These are phyloP conservation scores for Mallotus repandus DNA, from an alignment of 441 rosid species.

Conservation along the genomic window DNA sequence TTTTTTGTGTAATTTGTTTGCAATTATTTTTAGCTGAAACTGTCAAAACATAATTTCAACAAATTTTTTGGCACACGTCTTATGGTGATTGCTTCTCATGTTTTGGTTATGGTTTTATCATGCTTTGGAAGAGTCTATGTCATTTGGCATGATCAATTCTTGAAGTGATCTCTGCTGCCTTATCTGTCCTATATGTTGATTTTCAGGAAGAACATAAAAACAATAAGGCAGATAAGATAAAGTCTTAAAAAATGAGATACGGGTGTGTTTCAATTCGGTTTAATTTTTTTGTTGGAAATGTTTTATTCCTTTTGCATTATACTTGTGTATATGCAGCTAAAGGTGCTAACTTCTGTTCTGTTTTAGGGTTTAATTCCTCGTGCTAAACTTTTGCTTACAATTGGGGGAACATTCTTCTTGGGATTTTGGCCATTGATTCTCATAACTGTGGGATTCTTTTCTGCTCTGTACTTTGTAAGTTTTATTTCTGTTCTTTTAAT, in stretches of 20 bases:
- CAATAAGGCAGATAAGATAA: not conserved
- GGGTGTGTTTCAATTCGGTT: too few relatives aligned
- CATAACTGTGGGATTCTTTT: conserved; percentile 62
- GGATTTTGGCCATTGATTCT: conserved; percentile 88
- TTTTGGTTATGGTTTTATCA: not conserved
- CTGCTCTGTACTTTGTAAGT: conserved; percentile 76
- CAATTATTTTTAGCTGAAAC: not conserved
- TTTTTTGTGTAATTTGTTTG: too few relatives aligned
- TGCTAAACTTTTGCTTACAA: conserved; percentile 70
- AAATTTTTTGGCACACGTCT: not conserved
- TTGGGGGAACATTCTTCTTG: conserved; percentile 93
- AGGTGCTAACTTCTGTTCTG: conserved; percentile 2
- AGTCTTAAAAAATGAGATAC: too few relatives aligned
- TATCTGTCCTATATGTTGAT: not conserved
- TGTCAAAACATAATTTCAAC: not conserved
- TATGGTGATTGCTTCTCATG: not conserved
- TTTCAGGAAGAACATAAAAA: not conserved
- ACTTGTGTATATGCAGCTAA: too few relatives aligned
- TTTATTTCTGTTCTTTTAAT: conserved; percentile 16
- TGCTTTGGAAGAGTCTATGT: too few relatives aligned
- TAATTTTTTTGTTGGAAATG: not conserved
- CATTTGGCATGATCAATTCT: not conserved
- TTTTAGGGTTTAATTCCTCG: conserved; percentile 93
- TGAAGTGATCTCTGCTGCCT: not conserved
- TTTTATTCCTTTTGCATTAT: not conserved